Conservation (phyloP, 2,329 filamentous ascomycete species). For the Hyphodiscus sp. region DNA sequence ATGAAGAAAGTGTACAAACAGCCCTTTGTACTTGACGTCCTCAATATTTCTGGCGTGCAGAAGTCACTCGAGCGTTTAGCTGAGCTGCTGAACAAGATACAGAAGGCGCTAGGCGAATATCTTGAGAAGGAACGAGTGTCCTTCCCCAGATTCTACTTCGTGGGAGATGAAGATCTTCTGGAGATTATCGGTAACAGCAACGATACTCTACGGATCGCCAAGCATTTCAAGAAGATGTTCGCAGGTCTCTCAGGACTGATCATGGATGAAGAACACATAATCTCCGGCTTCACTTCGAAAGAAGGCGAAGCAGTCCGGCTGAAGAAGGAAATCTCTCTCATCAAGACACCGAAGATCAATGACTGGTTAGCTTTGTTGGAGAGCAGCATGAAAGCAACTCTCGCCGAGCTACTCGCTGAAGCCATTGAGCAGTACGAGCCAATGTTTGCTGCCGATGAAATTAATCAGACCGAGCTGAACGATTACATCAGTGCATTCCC, state of each 20-base stretch:
- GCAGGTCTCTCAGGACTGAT: conserved; percentile 85
- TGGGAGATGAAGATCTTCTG: conserved; percentile 94
- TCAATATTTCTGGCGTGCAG: conserved; percentile 92
- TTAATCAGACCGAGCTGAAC: conserved; percentile 65
- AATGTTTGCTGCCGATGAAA: conserved; percentile 64
- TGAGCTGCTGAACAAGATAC: conserved; percentile 97
- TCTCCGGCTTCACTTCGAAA: conserved; percentile 89
- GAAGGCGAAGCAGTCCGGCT: conserved; percentile 85
- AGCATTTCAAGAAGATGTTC: conserved; percentile 99
- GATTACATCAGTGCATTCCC: conserved; percentile 81
- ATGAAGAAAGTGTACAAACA: conserved; percentile 99
- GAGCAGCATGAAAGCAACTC: conserved; percentile 84
- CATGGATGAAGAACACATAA: conserved; percentile 85
- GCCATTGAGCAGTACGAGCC: conserved; percentile 76
- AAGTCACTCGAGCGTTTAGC: conserved; percentile 92
- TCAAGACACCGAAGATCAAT: conserved; percentile 94
- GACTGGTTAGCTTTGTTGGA: conserved; percentile 97
- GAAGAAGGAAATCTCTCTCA: conserved; percentile 84
- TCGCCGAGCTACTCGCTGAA: conserved; percentile 84
- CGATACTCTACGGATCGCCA: conserved; percentile 90
- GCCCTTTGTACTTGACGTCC: conserved; percentile 88
- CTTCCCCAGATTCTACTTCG: conserved; percentile 98
- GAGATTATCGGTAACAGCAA: conserved; percentile 99
- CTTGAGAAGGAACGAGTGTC: conserved; percentile 95
- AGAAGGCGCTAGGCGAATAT: conserved; percentile 97